Evolutionary conservation across 345 rosid genomes (phyloP), one percentile per base, ranked within the genome.

Genomic region (Ricinus communis): DNA sequence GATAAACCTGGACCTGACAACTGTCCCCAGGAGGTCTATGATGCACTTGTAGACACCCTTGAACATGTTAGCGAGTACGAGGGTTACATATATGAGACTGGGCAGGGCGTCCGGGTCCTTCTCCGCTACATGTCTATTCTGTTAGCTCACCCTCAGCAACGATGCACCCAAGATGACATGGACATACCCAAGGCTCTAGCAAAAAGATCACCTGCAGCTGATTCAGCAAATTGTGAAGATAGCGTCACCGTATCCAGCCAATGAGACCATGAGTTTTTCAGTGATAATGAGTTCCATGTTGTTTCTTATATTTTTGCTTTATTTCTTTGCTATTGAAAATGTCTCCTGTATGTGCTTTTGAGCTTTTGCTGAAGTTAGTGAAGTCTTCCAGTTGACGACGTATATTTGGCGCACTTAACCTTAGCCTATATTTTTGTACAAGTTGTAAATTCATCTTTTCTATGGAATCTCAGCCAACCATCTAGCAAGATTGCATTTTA

Each of bases 1-100:
- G 91, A 91, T 77, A 94, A 91, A 81, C 97, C 98, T 45, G 83
- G 90, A 36, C 92, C 88, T 8, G 95, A 90, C 50, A 94, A 91
- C 77, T 91, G 96, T 78, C 97, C 97, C 8, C 97, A 94, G 79
- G 87, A 80, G 58, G 96, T 88, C 33, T 94, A 90, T 36, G 95
- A 90, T 81, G 71, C 82, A 15, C 95, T 94, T 0, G 91, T 88
- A 0, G 96, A 91, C 36, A 84, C 88, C 25, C 96, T 94, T 19
- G 97, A 94, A 65, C 88, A 78, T 21, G 90, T 91, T 46, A 82
- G 91, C 5, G 95, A 94, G 80, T 82, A 87, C 28, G 98, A 94
- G 75, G 96, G 98, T 33, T 92, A 87, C 85, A 87, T 90, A 65
- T 72, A 73, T 25, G 98, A 91, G 85, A 91, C 89, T 24, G 96